A percentile compares a stretch with the other conserved stretches of the same genome.
These are phyloP conservation scores for Xylaria longipes DNA, from an alignment of 495 filamentous ascomycete species.

Conservation along the genomic window DNA sequence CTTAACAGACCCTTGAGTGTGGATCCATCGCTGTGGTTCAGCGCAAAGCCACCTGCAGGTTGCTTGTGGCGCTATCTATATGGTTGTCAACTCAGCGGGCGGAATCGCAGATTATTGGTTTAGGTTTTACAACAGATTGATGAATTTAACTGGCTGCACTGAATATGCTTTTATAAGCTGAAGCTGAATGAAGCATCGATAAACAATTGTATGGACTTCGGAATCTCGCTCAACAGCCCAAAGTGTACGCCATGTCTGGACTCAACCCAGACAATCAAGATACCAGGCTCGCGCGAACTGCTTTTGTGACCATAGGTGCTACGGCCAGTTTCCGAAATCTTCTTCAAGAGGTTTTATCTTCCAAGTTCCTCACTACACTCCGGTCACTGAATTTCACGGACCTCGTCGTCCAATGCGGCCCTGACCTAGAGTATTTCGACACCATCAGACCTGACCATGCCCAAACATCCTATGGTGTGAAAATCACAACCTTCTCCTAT, in stretches of 20 bases:
- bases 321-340: conserved; percentile 83
- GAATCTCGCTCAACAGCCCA: background rate
- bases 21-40: background rate
- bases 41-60: background rate
- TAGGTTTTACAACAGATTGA: background rate
- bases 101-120: background rate
- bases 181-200: background rate
- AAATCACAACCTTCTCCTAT: conserved; percentile 34
- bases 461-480: conserved; percentile 17
- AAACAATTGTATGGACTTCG: background rate
- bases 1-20: too few relatives aligned
- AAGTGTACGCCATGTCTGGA: background rate
- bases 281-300: conserved; percentile 6
- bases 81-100: background rate
- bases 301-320: conserved; percentile 87
- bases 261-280: background rate
- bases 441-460: conserved; percentile 23
- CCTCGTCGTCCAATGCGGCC: conserved; percentile 79
- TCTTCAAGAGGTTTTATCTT: conserved; percentile 66
- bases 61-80: background rate
- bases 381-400: conserved; percentile 62
- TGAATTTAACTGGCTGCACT: background rate
- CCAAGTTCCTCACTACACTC: conserved; percentile 66
- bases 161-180: background rate
- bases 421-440: conserved; percentile 47